Percentiles rank a stretch among this genome's conserved stretches.
phyloP scores from a whole-genome alignment of 768 basidiomycete species.

The Dentipellis sp. region DNA sequence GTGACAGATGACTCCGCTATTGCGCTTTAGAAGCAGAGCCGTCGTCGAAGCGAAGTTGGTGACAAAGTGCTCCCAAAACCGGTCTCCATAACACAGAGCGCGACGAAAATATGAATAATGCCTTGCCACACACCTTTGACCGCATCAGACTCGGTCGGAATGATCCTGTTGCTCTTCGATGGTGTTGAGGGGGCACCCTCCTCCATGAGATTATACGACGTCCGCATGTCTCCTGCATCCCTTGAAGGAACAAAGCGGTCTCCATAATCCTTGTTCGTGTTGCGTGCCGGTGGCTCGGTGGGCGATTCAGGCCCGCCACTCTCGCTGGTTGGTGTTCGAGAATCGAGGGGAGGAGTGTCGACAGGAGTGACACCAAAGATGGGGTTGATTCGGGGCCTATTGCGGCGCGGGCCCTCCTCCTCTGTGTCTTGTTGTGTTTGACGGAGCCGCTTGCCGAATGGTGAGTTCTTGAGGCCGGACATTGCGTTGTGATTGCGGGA shows the following conservation, averaged over 20 bases:
- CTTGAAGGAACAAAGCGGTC: constrained; percentile 60
- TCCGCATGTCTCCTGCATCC: constrained; percentile 50
- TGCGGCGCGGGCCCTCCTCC: constrained; percentile 43
- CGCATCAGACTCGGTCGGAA: constrained; percentile 35
- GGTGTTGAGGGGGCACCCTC: constrained; percentile 30
- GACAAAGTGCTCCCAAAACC: background rate
- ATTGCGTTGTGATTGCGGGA: constrained; percentile 34
- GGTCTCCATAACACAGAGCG: background rate
- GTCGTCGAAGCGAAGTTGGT: background rate
- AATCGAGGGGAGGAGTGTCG: constrained; percentile 49
- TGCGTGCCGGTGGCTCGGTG: constrained; percentile 13
- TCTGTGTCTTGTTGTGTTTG: constrained; percentile 57
- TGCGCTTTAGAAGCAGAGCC: no score
- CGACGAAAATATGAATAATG: background rate
- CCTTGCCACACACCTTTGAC: constrained; percentile 26
- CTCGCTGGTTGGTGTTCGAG: constrained; percentile 43
- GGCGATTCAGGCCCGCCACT: constrained; percentile 39
- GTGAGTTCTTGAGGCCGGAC: constrained; percentile 78
- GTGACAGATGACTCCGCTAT: no score
- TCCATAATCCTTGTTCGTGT: constrained; percentile 26
- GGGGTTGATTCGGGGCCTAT: constrained; percentile 41
- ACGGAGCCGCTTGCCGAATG: constrained; percentile 76
- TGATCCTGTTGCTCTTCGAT: constrained; percentile 30
- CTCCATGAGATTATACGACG: constrained; percentile 52
- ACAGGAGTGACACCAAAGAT: constrained; percentile 41